These are phyloP conservation scores for Septoria linicola DNA, from an alignment of 2,329 filamentous ascomycete genomes.

Conservation along the genomic window DNA sequence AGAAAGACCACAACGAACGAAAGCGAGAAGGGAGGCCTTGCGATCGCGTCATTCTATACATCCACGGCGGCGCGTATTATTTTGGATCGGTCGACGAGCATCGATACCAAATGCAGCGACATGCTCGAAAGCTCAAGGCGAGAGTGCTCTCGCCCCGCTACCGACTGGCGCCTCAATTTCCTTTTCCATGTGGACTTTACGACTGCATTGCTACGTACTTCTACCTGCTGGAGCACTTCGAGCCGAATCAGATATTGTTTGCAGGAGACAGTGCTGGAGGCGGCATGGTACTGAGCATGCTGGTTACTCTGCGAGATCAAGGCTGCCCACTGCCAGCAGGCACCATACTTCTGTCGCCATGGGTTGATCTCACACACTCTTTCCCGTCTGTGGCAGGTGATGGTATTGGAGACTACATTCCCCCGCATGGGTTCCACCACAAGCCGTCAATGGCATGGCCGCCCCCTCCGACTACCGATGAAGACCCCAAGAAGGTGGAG, in stretches of 20 bases:
- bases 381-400: conserved; percentile 83
- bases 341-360: conserved; percentile 86
- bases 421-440: conserved; percentile 81
- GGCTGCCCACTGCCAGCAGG: conserved; percentile 83
- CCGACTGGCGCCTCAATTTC: conserved; percentile 86
- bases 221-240: conserved; percentile 72
- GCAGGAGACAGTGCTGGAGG: conserved; percentile 92
- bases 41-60: conserved; percentile 83
- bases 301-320: conserved; percentile 79
- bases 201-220: conserved; percentile 89
- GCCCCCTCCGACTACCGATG: conserved; percentile 77
- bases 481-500: conserved; percentile 25
- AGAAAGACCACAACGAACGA: conserved; percentile 71
- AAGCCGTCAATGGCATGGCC: conserved; percentile 91
- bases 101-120: conserved; percentile 95
- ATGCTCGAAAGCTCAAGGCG: conserved; percentile 90
- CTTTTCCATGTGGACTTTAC: conserved; percentile 88
- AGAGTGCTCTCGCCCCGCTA: conserved; percentile 83
- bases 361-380: conserved; percentile 93
- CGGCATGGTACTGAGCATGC: conserved; percentile 78
- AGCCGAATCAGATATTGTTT: conserved; percentile 78
- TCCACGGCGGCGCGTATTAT: conserved; percentile 92
- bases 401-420: conserved; percentile 81
- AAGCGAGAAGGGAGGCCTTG: conserved; percentile 55
- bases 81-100: conserved; percentile 96